Base-by-base conservation (phyloP, 2,329 filamentous ascomycete species). In the Colletotrichum orbiculare region DNA sequence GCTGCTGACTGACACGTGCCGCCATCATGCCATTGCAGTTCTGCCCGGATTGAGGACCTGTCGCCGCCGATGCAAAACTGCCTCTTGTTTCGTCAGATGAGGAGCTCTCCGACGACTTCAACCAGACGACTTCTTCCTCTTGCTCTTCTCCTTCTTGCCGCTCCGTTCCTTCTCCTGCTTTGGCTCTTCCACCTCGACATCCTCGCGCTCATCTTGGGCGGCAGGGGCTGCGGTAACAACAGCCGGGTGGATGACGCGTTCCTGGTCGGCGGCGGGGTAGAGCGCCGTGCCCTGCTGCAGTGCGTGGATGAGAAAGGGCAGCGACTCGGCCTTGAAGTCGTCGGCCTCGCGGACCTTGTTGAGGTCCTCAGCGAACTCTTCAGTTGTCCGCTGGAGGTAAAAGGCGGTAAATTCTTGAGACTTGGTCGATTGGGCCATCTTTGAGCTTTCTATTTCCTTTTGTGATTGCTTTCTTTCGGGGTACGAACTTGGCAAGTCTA, bases 281-380 rank as follows among this genome's bases (percentile, higher is more conserved):
- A 89, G 83, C 6, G 78, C 79, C 4, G 85, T 85, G 0, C 91
- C 91, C 72, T 93, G 90, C 77, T 87, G 86, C 69, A 94, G 75
- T 4, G 90, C 89, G 71, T 86, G 81, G 39, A 94, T 83, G 46
- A 94, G 82, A 72, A 92, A 84, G 6, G 83, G 81, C 37, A 93
- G 83, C 4, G 86, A 85, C 55, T 88, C 87, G 64, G 81, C 80
- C 73, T 87, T 89, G 78, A 93, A 94, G 76, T 94, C 91, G 70
- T 88, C 86, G 9, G 91, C 89, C 8, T 71, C 76, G 68, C 91
- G 87, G 67, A 93, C 81, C 75, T 88, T 87, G 78, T 92, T 88
- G 42, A 94, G 82, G 73, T 94, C 91, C 69, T 93, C 89, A 11
- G 89, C 87, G 60, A 94, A 88, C 74, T 94, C 91, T 54, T 83